Conservation (phyloP, 805 yeast species). For the Candida endomychidarum region DNA sequence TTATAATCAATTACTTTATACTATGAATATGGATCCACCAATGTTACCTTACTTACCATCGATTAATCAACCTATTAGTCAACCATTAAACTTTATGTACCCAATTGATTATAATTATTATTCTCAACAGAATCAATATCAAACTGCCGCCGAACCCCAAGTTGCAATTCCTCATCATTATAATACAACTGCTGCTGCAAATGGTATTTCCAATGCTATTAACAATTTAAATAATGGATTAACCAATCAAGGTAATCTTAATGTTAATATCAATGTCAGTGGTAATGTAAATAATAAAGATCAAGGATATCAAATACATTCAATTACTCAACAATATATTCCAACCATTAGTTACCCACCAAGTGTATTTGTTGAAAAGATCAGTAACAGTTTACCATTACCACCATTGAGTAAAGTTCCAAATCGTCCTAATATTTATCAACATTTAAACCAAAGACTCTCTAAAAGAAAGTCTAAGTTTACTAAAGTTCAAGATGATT, state of each 20-base stretch:
- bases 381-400: conserved; percentile 32
- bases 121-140: conserved; percentile 1
- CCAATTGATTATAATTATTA: conserved; percentile 15
- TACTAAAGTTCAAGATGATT: conserved; percentile 63
- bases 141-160: conserved; percentile 1
- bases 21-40: conserved; percentile 15
- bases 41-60: conserved; percentile 18
- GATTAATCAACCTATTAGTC: conserved; percentile 11
- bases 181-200: conserved; percentile 4
- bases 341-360: conserved; percentile 7
- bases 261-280: conserved; percentile 3
- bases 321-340: conserved; percentile 6
- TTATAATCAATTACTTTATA: neutral
- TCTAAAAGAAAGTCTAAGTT: conserved; percentile 67
- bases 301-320: conserved; percentile 4
- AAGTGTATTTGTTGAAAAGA: conserved; percentile 6
- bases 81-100: conserved; percentile 10
- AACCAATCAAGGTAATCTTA: neutral
- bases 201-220: conserved; percentile 3
- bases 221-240: conserved; percentile 2
- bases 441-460: conserved; percentile 46
- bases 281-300: conserved; percentile 3
- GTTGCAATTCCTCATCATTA: conserved; percentile 6
- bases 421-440: conserved; percentile 42
- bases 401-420: conserved; percentile 50